Conservation (phyloP, 495 filamentous ascomycete species). For the Neurospora sp. region DNA sequence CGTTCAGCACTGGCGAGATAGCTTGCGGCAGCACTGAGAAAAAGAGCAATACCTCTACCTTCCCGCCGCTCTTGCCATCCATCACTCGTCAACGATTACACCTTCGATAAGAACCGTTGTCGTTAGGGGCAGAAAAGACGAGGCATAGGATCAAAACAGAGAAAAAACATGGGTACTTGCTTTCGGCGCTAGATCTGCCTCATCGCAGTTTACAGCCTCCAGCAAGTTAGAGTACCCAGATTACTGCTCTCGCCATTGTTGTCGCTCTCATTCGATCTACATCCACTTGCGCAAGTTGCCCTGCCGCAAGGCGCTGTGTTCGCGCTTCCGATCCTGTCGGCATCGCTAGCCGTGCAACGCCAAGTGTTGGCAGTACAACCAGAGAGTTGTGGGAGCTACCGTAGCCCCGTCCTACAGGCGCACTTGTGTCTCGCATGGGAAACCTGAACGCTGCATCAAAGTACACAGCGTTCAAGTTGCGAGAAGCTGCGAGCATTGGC, state of each 20-base stretch:
- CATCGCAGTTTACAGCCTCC: conserved; percentile 21
- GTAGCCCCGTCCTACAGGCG: conserved; percentile 30
- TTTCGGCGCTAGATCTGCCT: conserved; percentile 21
- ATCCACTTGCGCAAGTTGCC: not conserved
- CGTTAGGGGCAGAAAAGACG: conserved; percentile 3
- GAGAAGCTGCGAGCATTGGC: conserved; percentile 6
- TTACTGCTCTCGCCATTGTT: conserved; percentile 12
- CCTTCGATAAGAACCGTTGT: conserved; percentile 24
- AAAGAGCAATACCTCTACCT: not conserved
- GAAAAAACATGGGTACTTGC: conserved; percentile 18
- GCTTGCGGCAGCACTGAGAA: not conserved
- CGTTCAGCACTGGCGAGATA: not conserved
- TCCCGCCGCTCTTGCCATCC: not conserved
- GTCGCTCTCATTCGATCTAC: conserved; percentile 9
- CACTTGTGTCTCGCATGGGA: conserved; percentile 19
- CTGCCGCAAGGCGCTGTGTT: conserved; percentile 17
- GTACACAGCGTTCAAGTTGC: conserved; percentile 21
- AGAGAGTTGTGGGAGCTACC: not conserved
- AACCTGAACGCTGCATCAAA: conserved; percentile 8
- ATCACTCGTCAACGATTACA: conserved; percentile 25
- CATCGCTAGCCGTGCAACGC: conserved; percentile 28
- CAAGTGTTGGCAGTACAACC: conserved; percentile 35
- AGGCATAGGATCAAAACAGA: not conserved
- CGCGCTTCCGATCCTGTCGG: conserved; percentile 31
- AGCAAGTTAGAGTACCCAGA: conserved; percentile 4